Conservation (phyloP, 2,329 filamentous ascomycete genomes). For the Chaetomiaceae sp. region DNA sequence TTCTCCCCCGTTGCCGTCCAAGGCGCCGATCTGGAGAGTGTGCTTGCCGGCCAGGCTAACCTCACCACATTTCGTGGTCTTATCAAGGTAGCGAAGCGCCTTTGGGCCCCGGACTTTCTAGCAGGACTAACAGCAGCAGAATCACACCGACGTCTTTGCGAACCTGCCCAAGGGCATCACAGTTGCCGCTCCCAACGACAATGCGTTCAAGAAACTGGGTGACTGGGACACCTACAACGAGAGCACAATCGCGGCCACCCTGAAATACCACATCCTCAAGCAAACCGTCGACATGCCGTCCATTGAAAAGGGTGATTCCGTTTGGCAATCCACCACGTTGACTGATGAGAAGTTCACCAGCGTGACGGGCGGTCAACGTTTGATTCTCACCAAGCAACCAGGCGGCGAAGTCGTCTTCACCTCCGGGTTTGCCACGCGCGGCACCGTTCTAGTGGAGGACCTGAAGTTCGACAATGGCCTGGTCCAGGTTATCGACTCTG, state of each 20-base stretch:
- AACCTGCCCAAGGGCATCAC: conserved; percentile 16
- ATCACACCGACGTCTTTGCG: conserved; percentile 17
- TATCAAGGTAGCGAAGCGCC: conserved; percentile 3
- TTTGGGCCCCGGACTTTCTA: too few relatives aligned
- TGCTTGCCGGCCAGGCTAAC: conserved; percentile 16
- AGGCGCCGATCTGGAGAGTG: conserved; percentile 7
- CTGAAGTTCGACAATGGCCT: conserved; percentile 46
- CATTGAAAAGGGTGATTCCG: conserved; percentile 37
- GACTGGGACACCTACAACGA: conserved; percentile 16
- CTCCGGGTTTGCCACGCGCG: conserved; percentile 40
- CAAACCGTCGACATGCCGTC: conserved; percentile 41
- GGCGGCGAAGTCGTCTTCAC: conserved; percentile 39
- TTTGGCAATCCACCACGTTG: conserved; percentile 43
- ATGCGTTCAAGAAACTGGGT: conserved; percentile 20
- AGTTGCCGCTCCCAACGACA: conserved; percentile 19
- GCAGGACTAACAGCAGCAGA: background rate
- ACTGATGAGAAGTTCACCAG: conserved; percentile 40
- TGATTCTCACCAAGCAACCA: conserved; percentile 45
- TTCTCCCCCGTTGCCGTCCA: background rate
- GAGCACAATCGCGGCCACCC: conserved; percentile 3
- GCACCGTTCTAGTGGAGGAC: conserved; percentile 41
- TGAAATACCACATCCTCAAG: conserved; percentile 56
- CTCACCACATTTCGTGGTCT: conserved; percentile 16
- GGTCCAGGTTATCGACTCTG: conserved; percentile 49
- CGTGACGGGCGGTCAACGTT: conserved; percentile 46